phyloP scores from a whole-genome alignment of 2,329 filamentous ascomycete genomes.

The Ascochyta viciae-villosae region DNA sequence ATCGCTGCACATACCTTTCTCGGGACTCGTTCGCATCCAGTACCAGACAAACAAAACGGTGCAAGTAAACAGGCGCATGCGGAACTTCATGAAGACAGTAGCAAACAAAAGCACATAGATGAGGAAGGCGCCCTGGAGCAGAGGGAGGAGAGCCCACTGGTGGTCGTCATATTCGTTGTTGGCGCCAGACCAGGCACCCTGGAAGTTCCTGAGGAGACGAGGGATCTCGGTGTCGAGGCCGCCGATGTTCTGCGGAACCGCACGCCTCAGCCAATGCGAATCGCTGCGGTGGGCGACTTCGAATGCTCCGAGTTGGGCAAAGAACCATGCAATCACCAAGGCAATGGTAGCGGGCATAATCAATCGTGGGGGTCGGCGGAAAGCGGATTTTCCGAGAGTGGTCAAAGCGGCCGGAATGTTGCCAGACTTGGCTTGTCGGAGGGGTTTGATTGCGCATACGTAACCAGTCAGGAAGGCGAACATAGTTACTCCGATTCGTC shows the following conservation, averaged over 20 bases:
- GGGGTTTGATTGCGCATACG: slow-evolving; percentile 62
- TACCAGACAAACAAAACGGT: slow-evolving; percentile 58
- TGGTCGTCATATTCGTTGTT: slow-evolving; percentile 62
- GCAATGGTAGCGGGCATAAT: slow-evolving; percentile 62
- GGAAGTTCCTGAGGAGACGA: slow-evolving; percentile 55
- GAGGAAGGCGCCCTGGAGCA: slow-evolving; percentile 59
- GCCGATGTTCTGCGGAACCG: slow-evolving; percentile 54
- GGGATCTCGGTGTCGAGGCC: slow-evolving; percentile 55
- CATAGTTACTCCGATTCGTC: slow-evolving; percentile 62
- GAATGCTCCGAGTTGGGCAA: slow-evolving; percentile 59
- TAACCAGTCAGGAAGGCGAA: slow-evolving; percentile 65
- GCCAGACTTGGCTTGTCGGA: slow-evolving; percentile 58
- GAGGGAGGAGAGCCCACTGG: slow-evolving; percentile 61
- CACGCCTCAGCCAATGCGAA: slow-evolving; percentile 60
- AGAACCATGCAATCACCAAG: slow-evolving; percentile 57
- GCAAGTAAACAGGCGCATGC: slow-evolving; percentile 56
- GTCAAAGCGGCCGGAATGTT: slow-evolving; percentile 55
- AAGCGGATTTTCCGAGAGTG: slow-evolving; percentile 61
- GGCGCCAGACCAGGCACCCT: slow-evolving; percentile 59
- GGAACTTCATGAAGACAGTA: slow-evolving; percentile 57
- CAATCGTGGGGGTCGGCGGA: slow-evolving; percentile 60
- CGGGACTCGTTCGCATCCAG: slow-evolving; percentile 54
- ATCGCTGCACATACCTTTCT: slow-evolving; percentile 52
- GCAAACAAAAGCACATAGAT: slow-evolving; percentile 59
- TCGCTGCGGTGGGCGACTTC: slow-evolving; percentile 57